Evolutionary conservation across 1,284 basidiomycete genomes (phyloP).

Genomic region (Apiotrichum domesticum): DNA sequence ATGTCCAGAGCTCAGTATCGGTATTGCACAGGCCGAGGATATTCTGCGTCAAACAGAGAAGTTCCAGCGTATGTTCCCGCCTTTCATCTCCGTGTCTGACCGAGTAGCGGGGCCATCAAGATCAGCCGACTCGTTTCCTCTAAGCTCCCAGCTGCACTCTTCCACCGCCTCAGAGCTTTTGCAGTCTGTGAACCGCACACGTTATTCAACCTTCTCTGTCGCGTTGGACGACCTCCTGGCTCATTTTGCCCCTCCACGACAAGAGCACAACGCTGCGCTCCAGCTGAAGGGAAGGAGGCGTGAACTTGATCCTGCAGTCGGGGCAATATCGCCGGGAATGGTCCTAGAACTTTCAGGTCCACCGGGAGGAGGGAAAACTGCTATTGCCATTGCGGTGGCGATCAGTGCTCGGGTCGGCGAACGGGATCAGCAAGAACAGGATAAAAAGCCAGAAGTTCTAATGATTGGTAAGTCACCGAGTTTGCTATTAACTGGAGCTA

Average conservation of each 20-base stretch:
- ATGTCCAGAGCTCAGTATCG: conserved; percentile 31
- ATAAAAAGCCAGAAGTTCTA: conserved; percentile 31
- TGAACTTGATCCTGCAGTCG: neutral
- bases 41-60: conserved; percentile 23
- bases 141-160: conserved; percentile 8
- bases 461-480: conserved; percentile 33
- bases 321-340: conserved; percentile 32
- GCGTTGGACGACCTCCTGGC: conserved; percentile 34
- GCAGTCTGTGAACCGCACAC: conserved; percentile 9
- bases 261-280: too few species aligned
- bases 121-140: neutral
- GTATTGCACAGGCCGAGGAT: conserved; percentile 26
- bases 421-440: conserved; percentile 6
- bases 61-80: conserved; percentile 14
- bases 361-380: conserved; percentile 44
- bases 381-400: conserved; percentile 26
- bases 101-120: conserved; percentile 7
- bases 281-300: conserved; percentile 14
- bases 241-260: conserved; percentile 6
- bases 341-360: conserved; percentile 41
- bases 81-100: neutral
- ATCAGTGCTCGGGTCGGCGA: conserved; percentile 28
- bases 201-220: conserved; percentile 32
- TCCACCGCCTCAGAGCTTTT: conserved; percentile 30
- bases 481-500: neutral